A percentile compares a stretch with the other conserved stretches of the same genome.
These are phyloP conservation scores for Hamamelis virginiana DNA, from an alignment of 164 flowering plant genomes.

Conservation along the genomic window DNA sequence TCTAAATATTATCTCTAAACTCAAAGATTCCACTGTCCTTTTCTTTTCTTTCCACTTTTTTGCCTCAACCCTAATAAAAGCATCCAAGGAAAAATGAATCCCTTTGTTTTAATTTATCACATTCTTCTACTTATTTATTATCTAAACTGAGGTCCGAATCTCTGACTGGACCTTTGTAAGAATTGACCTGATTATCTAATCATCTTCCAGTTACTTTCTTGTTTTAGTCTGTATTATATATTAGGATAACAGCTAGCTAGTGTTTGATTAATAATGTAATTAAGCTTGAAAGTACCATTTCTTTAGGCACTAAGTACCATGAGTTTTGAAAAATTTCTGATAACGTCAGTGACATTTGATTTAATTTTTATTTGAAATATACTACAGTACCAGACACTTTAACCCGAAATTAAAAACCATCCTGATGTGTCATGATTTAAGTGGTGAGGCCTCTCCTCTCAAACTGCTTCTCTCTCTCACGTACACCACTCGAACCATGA, in stretches of 20 bases:
- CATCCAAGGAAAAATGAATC: neutral
- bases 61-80: neutral
- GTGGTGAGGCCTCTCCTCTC: too few species aligned
- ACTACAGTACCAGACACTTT: too few species aligned
- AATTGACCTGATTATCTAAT: neutral
- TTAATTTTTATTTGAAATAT: too few species aligned
- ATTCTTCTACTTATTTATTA: neutral
- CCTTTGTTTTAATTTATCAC: neutral
- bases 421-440: too few species aligned
- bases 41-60: neutral
- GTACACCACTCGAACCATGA: too few species aligned
- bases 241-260: neutral
- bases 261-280: neutral
- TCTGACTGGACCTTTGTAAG: conserved; percentile 12
- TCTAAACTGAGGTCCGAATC: conserved; percentile 6
- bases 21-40: neutral
- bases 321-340: neutral
- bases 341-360: neutral
- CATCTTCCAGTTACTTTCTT: neutral
- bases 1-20: neutral
- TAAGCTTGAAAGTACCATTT: neutral
- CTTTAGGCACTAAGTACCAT: neutral
- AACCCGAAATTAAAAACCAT: too few species aligned
- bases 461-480: too few species aligned
- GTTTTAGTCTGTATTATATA: neutral